A percentile compares a stretch with the other conserved stretches of the same genome.
These are phyloP conservation scores for Xylaria hypoxylon DNA, from an alignment of 2,329 filamentous ascomycete genomes.

Conservation along the genomic window DNA sequence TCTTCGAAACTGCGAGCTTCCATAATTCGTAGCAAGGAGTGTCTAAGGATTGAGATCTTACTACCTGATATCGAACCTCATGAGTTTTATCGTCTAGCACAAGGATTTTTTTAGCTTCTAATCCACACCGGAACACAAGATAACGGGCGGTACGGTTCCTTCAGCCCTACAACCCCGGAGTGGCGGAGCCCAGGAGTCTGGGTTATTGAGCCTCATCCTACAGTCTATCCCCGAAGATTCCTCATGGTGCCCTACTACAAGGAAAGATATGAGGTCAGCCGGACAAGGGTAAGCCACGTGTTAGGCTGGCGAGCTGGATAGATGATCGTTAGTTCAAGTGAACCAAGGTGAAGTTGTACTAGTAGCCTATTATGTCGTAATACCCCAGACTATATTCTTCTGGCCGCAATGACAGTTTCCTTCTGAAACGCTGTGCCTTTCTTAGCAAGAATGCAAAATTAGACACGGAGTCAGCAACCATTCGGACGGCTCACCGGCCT, in stretches of 20 bases:
- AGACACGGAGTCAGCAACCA: constrained; percentile 30
- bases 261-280: neutral
- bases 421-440: neutral
- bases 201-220: constrained; percentile 15
- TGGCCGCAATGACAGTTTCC: neutral
- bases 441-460: constrained; percentile 30
- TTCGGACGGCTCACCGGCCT: constrained; percentile 1
- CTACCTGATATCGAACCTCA: neutral
- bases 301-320: neutral
- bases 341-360: neutral
- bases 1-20: neutral
- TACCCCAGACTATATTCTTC: neutral
- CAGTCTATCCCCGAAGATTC: neutral
- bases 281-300: neutral
- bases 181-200: constrained; percentile 8
- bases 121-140: neutral
- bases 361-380: constrained; percentile 13
- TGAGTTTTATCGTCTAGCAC: neutral
- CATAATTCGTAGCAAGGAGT: neutral
- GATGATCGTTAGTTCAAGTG: neutral
- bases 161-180: constrained; percentile 32
- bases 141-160: constrained; percentile 24
- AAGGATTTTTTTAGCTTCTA: neutral
- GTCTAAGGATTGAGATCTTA: neutral
- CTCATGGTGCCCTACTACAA: neutral